Base-by-base conservation (phyloP, 2,329 filamentous ascomycete species). In the Pseudogymnoascus sp. region DNA sequence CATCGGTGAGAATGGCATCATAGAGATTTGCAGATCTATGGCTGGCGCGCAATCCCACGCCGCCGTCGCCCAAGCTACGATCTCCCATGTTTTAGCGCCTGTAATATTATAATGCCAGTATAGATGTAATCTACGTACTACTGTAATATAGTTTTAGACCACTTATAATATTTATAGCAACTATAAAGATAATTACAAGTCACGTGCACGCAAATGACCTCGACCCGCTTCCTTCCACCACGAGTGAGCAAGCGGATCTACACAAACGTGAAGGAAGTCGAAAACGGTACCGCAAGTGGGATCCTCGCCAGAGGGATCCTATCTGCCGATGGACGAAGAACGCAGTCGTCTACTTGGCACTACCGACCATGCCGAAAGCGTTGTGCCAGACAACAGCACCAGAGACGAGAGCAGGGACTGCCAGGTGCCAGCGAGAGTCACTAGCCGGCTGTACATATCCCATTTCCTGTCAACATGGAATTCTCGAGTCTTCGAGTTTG, bases 391-490 rank as follows among this genome's bases (percentile, higher is more conserved):
- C 10, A 18, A 6, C 11, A 6, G 10, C 10, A 12, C 18, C 5
- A 11, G 11, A 23, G 18, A 44, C 42, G 42, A 23, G 14, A 23
- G 42, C 4, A 23, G 42, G 18, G 11, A 14, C 42, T 6, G 18
- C 18, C 10, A 44, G 42, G 42, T 44, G 42, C 42, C 42, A 7
- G 5, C 42, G 4, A 21, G 42, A 44, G 42, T 62, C 8, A 38
- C 59, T 6, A 40, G 3, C 16, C 70, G 75, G 0, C 77, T 88
- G 5, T 88, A 86, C 69, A 69, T 77, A 0, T 88, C 85, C 0
- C 85, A 88, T 67, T 80, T 82, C 61, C 75, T 88, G 0, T 88
- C 85, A 4, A 82, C 84, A 59, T 87, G 83, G 83, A 88, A 87
- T 72, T 83, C 84, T 0, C 81, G 85, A 18, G 75, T 84, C 63